Base-by-base conservation (phyloP, 805 yeast genomes). In the Suhomyces prunicola region DNA sequence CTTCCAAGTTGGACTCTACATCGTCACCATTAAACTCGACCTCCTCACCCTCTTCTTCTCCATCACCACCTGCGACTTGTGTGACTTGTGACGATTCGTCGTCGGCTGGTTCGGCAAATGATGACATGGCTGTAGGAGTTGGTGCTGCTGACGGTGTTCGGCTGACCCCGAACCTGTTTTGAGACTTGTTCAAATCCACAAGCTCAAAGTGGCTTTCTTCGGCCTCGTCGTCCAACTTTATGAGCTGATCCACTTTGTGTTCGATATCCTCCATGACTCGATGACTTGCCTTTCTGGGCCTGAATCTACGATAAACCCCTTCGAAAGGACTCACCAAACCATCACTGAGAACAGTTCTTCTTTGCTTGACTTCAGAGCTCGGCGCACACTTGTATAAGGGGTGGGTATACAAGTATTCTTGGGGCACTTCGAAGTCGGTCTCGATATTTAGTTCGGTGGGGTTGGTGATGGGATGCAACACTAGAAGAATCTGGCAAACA, bases 311-410 rank as follows among this genome's bases (percentile, higher is more conserved):
- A 44, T 83, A 76, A 2, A 86, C 87, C 58, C 86, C 84, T 61
- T 82, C 81, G 71, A 88, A 76, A 0, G 98, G 97, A 6, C 90
- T 86, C 0, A 94, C 83, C 17, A 94, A 66, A 6, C 99, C 99
- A 67, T 88, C 90, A n/a, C 81, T 83, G 60, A 77, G 82, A 63
- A 67, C 83, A 60, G 60, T 78, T 76, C 57, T 77, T 67, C 58
- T 77, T 69, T 61, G 81, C 73, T 47, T 76, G 65, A 54, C 79
- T 76, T 63, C 78, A n/a, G 61, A 55, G 46, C 66, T 62, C 22
- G 65, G 66, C 2, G 71, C 58, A 23, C 70, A 56, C 23, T 67
- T 63, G 58, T 75, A 75, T n/a, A 74, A 61, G 5, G 79, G 79
- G 53, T 76, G 79, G 22, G 60, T 60, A 56, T 72, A 70, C 17